Base-by-base conservation (phyloP, 805 yeast species). In the Yarrowia yakushimensis region DNA sequence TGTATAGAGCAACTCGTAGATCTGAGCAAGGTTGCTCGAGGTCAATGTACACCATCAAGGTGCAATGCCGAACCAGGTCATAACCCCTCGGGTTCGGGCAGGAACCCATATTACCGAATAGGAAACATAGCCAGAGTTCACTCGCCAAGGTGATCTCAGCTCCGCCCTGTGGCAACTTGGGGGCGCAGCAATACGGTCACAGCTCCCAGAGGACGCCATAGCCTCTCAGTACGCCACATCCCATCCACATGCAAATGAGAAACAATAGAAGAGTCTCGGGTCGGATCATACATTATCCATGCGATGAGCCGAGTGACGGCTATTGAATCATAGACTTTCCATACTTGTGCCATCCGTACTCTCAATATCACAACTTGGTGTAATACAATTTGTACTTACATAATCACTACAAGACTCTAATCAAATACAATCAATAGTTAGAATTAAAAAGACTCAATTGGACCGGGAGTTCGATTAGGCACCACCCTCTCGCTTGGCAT, bases 401-500 rank as follows among this genome's bases (percentile, higher is more conserved):
- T 7, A 17, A 17, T 36, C 22, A 18, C 41, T 11, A 30, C 5
- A 30, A 8, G 4, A 30, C 13, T 33, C 9, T 13, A 33, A 34
- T 17, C 17, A 43, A 27, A 28, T 28, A 27, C 6, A 15, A 17
- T 43, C 12, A 20, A 17, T 46, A 8, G n/a, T 30, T 45, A 45
- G 36, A 30, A 45, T 12, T 13, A 31, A n/a, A 3, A 42, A n/a
- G n/a, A 12, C 20, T 25, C 48, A 42, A 42, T 45, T 45, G 34
- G 12, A 12, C 18, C 18, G 2, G 15, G 3, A 4, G 11, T 11
- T 34, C 37, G 18, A 12, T 62, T 63, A 70, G 9, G 72, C 72
- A 13, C 73, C 73, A 28, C 73, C 73, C 48, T 70, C 73, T 23
- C 73, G 67, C 54, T 70, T 70, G 59, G 83, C 79, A 23, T 82